These are phyloP conservation scores for Penicillium psychrosexuale DNA, from an alignment of 2,329 filamentous ascomycete species.

Conservation along the genomic window DNA sequence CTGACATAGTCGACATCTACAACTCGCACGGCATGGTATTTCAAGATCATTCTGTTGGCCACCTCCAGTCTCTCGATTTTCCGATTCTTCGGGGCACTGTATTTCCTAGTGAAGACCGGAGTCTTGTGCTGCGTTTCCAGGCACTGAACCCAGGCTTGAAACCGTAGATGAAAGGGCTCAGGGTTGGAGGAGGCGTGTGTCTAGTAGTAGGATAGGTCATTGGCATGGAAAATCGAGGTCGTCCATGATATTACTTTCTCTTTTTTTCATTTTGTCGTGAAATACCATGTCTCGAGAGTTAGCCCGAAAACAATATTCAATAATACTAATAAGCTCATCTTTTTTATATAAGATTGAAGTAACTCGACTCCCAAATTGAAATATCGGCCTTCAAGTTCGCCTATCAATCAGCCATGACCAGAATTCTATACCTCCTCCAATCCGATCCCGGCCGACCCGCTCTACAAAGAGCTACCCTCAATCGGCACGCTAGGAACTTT, in stretches of 20 bases:
- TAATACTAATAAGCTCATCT: too few species aligned
- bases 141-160: background rate
- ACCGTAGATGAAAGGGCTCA: background rate
- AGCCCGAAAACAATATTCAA: background rate
- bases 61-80: conserved; percentile 21
- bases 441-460: background rate
- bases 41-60: conserved; percentile 17
- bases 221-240: background rate
- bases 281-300: background rate
- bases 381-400: too few species aligned
- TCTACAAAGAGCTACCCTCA: conserved; percentile 10
- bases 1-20: background rate
- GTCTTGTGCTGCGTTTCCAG: conserved; percentile 15
- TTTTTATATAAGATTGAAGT: too few species aligned
- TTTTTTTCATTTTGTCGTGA: background rate
- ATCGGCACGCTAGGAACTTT: conserved; percentile 22
- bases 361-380: too few species aligned
- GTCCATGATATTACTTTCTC: background rate
- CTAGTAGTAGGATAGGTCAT: background rate
- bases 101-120: conserved; percentile 15
- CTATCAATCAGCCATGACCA: conserved; percentile 22
- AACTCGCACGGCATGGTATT: conserved; percentile 13
- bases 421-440: conserved; percentile 18
- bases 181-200: background rate
- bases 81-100: conserved; percentile 19